These are phyloP conservation scores for Begonia fuchsioides DNA, from an alignment of 306 rosid genomes.

Conservation along the genomic window DNA sequence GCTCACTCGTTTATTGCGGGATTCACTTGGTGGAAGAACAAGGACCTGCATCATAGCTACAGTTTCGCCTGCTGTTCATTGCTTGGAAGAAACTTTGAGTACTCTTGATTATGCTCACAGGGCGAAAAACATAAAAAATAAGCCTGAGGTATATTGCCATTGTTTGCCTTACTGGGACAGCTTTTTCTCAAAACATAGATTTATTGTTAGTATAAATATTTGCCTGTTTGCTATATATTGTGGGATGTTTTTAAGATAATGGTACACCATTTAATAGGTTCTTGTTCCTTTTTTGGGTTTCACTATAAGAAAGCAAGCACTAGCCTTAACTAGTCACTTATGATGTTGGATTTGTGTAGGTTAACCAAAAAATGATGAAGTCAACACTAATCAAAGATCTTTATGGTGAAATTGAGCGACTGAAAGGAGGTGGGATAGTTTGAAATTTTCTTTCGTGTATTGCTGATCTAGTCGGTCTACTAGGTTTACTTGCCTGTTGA, in stretches of 20 bases:
- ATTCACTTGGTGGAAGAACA: slow-evolving; percentile 98
- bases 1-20: slow-evolving; percentile 89
- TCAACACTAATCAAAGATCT: slow-evolving; percentile 92
- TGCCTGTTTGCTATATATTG: too few species aligned
- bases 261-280: too few species aligned
- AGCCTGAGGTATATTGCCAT: slow-evolving; percentile 68
- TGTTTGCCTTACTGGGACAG: background rate
- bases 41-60: slow-evolving; percentile 97
- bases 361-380: slow-evolving; percentile 98
- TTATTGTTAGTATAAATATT: too few species aligned
- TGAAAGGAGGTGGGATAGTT: slow-evolving; percentile 56
- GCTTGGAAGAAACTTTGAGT: slow-evolving; percentile 90
- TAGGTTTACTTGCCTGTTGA: too few species aligned
- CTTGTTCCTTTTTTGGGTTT: too few species aligned
- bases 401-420: slow-evolving; percentile 94
- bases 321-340: background rate
- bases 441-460: background rate
- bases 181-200: too few species aligned
- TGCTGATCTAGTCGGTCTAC: too few species aligned
- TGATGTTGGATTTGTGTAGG: slow-evolving; percentile 16
- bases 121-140: slow-evolving; percentile 80
- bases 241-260: too few species aligned
- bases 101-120: slow-evolving; percentile 94
- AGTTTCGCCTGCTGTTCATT: slow-evolving; percentile 96
- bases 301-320: too few species aligned